phyloP scores from a whole-genome alignment of 768 basidiomycete genomes.

The Auriscalpium microsporum region DNA sequence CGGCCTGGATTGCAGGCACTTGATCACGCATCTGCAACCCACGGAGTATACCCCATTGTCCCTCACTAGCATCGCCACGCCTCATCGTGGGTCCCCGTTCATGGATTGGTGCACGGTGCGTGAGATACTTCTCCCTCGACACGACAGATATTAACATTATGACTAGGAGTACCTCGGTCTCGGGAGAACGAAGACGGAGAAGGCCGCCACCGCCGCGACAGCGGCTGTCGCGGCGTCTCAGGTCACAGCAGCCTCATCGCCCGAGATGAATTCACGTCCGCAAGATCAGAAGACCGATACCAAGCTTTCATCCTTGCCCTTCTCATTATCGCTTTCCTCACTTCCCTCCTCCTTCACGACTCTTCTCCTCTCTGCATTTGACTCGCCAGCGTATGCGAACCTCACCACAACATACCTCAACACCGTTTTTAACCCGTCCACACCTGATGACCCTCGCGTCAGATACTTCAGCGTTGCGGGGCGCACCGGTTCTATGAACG shows the following conservation, averaged over 20 bases:
- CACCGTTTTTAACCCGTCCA: constrained; percentile 72
- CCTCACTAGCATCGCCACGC: constrained; percentile 83
- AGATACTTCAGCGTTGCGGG: constrained; percentile 92
- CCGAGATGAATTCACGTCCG: neutral
- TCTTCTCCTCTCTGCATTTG: constrained; percentile 78
- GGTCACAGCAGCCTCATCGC: neutral
- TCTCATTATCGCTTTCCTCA: constrained; percentile 42
- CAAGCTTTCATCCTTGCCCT: constrained; percentile 28
- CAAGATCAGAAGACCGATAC: constrained; percentile 15
- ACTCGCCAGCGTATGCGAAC: constrained; percentile 95
- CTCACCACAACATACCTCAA: constrained; percentile 80
- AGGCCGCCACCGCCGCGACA: neutral
- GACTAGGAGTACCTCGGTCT: constrained; percentile 83
- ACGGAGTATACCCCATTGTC: constrained; percentile 78
- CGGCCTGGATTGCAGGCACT: constrained; percentile 87
- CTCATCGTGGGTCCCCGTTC: constrained; percentile 93
- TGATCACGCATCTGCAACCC: constrained; percentile 82
- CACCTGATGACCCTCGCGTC: constrained; percentile 71
- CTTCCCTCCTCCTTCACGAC: constrained; percentile 82
- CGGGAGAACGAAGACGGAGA: constrained; percentile 30
- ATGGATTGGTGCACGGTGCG: constrained; percentile 98
- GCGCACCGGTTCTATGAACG: constrained; percentile 50
- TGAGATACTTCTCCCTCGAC: constrained; percentile 6
- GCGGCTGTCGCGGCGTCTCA: neutral
- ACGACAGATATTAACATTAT: neutral